Evolutionary conservation across 495 filamentous ascomycete genomes (phyloP), one percentile per base, ranked within the genome.

Genomic region (Annulohypoxylon bovei): DNA sequence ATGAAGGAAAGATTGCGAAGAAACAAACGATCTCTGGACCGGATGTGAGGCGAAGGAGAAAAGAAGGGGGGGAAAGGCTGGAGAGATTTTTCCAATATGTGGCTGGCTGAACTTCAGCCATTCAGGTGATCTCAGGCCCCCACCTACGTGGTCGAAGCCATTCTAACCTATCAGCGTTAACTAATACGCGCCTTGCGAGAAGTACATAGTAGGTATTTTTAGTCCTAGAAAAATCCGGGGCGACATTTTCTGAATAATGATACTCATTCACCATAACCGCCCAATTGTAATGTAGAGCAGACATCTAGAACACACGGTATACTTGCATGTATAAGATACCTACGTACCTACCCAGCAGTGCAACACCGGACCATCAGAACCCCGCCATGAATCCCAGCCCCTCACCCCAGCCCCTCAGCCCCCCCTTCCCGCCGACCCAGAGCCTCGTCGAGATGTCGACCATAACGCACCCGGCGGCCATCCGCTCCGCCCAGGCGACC

Each of bases 1-100:
- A 50, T 7, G 25, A 6, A 4, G 9, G 11, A 23, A 32, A 6
- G 0, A 46, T 27, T 23, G 88, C 67, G 85, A 6, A 55, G 47
- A 16, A 7, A 35, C 1, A 6, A 27, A n/a, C n/a, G n/a, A n/a
- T n/a, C n/a, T 49, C 9, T 25, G 25, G 2, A 14, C 3, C 0
- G 23, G 1, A 12, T 27, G 22, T 22, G 20, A 12, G 6, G 44
- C 3, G 23, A 18, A 33, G 3, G 49, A 53, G 3, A 9, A 53
- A 7, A 53, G n/a, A 33, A n/a, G 3, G 6, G 6, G 20, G 28
- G 11, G 14, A 12, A 42, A 42, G n/a, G 39, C n/a, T 20, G 39
- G 16, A 7, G 16, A 7, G n/a, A 18, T 16, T 42, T 12, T 5
- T 18, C n/a, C 3, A 11, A 7, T 35, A 11, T 20, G n/a, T 42